A percentile compares a stretch with the other conserved stretches of the same genome.
These are phyloP conservation scores for Coemansia sp. DNA, from an alignment of 192 early-diverging fungal species.

Conservation along the genomic window DNA sequence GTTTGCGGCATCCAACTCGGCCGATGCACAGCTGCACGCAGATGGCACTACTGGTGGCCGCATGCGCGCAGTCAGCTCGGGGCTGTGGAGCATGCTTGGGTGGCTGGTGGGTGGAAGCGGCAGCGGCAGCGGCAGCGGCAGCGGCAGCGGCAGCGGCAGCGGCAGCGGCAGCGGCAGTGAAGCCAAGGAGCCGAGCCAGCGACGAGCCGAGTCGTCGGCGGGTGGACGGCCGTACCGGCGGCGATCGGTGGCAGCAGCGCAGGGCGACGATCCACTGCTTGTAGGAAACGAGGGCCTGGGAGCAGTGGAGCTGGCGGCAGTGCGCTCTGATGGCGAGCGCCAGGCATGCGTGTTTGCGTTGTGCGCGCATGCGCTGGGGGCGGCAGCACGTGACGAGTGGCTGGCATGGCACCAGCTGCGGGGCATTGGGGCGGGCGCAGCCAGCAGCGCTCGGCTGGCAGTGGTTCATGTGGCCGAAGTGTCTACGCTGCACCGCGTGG, in stretches of 20 bases:
- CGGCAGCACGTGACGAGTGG: slow-evolving; percentile 27
- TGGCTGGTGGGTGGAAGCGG: slow-evolving; percentile 40
- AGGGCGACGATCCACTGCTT: slow-evolving; percentile 40
- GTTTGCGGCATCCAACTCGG: slow-evolving; percentile 6
- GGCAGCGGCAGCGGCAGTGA: neutral
- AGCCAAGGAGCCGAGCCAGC: neutral
- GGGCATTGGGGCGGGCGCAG: neutral
- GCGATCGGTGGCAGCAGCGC: slow-evolving; percentile 14
- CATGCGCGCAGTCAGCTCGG: slow-evolving; percentile 20
- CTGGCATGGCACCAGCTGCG: slow-evolving; percentile 22
- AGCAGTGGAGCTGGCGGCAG: slow-evolving; percentile 32
- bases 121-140: no score
- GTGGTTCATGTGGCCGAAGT: slow-evolving; percentile 51
- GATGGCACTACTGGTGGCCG: no score
- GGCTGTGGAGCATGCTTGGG: slow-evolving; percentile 51
- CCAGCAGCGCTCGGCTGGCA: no score
- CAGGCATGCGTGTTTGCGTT: slow-evolving; percentile 40
- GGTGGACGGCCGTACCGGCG: slow-evolving; percentile 7
- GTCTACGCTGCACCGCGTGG: slow-evolving; percentile 47
- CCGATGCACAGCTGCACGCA: no score
- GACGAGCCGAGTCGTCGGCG: neutral
- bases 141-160: no score
- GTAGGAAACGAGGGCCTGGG: slow-evolving; percentile 53
- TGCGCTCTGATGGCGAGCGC: slow-evolving; percentile 3
- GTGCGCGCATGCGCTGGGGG: slow-evolving; percentile 44